Evolutionary conservation across 1,284 basidiomycete genomes (phyloP), one percentile per base, ranked within the genome.

Genomic region (Xerocomus nothofagi): DNA sequence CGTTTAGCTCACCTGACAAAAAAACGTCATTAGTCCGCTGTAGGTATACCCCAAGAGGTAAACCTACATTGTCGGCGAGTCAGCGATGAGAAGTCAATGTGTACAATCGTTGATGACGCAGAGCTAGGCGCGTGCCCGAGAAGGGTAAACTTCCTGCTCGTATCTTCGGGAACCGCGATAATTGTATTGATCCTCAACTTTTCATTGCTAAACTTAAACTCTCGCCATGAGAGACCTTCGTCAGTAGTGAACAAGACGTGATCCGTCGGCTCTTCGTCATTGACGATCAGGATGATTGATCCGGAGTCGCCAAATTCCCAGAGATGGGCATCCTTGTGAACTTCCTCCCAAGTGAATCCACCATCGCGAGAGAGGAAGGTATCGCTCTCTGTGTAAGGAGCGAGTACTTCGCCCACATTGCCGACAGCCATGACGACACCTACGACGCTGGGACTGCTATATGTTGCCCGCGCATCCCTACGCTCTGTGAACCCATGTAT

Each of bases 251-350:
- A 98, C 54, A 94, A 69, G 32, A 98, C 81, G 57, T 89, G 86
- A 65, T 98, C 91, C 2, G 92, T 96, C 0, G 93, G 81, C 51
- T 88, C 88, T 67, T 98, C 94, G 69, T 99, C 97, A 68, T 98
- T 97, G 47, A 85, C 93, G 71, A 99, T 87, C 55, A 99, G 75
- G 31, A 99, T 78, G 52, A 99, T 80, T 0, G 93, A 93, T 8
- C 97, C 96, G 2, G 93, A 96, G 71, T 99, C 97, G 31, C 96
- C 96, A 63, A 94, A 98, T 65, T 97, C 94, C 93, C 94, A 99
- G 45, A 97, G 79, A 66, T 98, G 91, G 0, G 97, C 95, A 60
- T 97, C 95, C 68, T 99, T 99, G 74, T 94, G 93, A 3, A 99
- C 89, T 72, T 99, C 96, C 66, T 97, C 86, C 96, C 96, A 99